These are phyloP conservation scores for Kingdonia uniflora DNA, from an alignment of 164 flowering plant species.

Conservation along the genomic window DNA sequence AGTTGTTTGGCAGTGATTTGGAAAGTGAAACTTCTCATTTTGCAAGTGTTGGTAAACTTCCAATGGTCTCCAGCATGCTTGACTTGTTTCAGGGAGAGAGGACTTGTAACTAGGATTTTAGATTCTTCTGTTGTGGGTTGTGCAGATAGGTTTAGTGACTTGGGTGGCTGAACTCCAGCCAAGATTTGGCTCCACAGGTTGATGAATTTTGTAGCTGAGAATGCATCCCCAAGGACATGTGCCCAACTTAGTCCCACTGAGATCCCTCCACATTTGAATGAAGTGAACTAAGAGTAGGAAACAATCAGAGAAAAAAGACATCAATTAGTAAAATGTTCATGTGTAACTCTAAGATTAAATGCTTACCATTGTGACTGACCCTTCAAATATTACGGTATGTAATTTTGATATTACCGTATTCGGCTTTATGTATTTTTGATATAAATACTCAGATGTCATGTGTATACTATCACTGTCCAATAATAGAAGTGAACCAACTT, in stretches of 20 bases:
- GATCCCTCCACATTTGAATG: conserved; percentile 72
- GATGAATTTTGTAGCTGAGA: conserved; percentile 46
- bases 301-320: background rate
- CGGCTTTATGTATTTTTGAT: too few species aligned
- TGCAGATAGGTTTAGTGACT: conserved; percentile 7
- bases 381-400: too few species aligned
- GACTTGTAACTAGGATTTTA: conserved; percentile 6
- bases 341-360: too few species aligned
- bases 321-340: too few species aligned
- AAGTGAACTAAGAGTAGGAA: conserved; percentile 35
- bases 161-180: conserved; percentile 18
- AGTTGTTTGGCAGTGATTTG: conserved; percentile 27
- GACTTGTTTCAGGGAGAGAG: conserved; percentile 24
- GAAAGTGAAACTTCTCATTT: conserved; percentile 34
- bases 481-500: background rate
- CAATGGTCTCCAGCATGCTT: conserved; percentile 46
- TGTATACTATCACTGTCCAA: background rate
- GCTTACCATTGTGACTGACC: too few species aligned
- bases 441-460: too few species aligned
- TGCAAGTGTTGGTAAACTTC: conserved; percentile 20
- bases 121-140: conserved; percentile 5
- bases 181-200: conserved; percentile 37
- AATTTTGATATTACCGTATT: too few species aligned
- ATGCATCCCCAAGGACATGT: conserved; percentile 57
- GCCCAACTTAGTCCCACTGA: conserved; percentile 71